Conservation (phyloP, 257 asterid genomes). For the Nicotiana tomentosiformis region DNA sequence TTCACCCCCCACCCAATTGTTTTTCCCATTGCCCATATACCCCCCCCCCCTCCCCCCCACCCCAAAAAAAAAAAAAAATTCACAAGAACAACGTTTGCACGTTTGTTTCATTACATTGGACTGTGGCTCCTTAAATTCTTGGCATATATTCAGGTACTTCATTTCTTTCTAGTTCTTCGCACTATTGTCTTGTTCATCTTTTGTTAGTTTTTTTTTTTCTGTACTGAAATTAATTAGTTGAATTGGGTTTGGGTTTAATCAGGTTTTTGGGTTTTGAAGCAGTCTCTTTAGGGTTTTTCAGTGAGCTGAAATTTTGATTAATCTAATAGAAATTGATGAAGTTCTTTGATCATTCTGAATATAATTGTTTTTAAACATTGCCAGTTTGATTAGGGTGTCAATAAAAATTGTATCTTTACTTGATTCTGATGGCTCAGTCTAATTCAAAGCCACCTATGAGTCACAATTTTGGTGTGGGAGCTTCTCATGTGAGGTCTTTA, state of each 20-base stretch:
- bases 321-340: background rate
- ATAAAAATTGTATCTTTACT: background rate
- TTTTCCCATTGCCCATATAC: no score
- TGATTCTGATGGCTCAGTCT: slow-evolving; percentile 53
- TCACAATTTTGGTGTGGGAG: slow-evolving; percentile 35
- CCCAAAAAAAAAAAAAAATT: no score
- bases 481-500: slow-evolving; percentile 48
- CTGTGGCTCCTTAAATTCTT: background rate
- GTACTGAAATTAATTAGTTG: background rate
- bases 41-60: no score
- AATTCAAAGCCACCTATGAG: slow-evolving; percentile 45
- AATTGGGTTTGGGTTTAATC: slow-evolving; percentile 1
- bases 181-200: background rate
- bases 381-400: background rate
- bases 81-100: background rate
- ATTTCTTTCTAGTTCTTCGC: background rate
- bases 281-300: background rate
- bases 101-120: background rate
- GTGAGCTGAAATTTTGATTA: slow-evolving; percentile 1
- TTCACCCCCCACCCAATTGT: no score
- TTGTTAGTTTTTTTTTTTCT: background rate
- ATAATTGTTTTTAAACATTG: background rate
- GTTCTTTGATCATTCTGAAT: background rate
- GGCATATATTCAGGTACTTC: background rate
- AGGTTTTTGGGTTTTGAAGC: background rate